Evolutionary conservation across 139 green algal genomes (phyloP).

Genomic region (Volvox reticuliferus): DNA sequence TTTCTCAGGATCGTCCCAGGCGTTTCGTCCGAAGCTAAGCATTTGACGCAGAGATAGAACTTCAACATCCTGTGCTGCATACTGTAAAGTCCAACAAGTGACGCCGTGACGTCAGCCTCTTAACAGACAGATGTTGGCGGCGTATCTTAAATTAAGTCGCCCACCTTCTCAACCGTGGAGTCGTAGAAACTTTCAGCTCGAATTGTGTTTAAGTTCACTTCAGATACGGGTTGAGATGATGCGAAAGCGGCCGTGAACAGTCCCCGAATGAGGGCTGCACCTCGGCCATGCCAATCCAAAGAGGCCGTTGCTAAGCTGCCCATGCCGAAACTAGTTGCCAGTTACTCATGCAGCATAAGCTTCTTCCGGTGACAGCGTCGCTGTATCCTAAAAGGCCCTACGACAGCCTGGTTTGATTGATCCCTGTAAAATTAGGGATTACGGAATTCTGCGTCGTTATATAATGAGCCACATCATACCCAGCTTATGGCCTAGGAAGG

Average conservation of each 20-base stretch:
- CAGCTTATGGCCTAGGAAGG: too few species aligned
- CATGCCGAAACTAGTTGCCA: background rate
- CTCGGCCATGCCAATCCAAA: background rate
- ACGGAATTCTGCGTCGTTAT: too few species aligned
- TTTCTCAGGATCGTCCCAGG: slow-evolving; percentile 55
- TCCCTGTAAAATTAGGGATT: too few species aligned
- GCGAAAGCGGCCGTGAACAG: background rate
- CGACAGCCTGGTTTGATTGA: background rate
- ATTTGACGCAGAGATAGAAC: slow-evolving; percentile 77
- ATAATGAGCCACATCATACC: too few species aligned
- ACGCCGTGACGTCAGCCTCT: background rate
- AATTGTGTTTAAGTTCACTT: slow-evolving; percentile 20
- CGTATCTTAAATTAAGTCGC: background rate
- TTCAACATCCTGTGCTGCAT: slow-evolving; percentile 66
- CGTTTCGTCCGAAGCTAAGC: slow-evolving; percentile 74
- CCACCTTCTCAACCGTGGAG: slow-evolving; percentile 70
- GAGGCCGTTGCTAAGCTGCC: background rate
- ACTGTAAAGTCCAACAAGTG: slow-evolving; percentile 53
- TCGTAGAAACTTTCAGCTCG: slow-evolving; percentile 76
- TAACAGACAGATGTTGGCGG: background rate
- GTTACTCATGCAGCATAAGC: background rate
- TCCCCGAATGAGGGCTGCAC: background rate
- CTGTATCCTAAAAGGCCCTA: background rate
- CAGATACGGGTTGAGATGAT: background rate
- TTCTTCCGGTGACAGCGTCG: background rate